phyloP scores from a whole-genome alignment of 768 basidiomycete genomes.

The Peribolospora kevripleyi region DNA sequence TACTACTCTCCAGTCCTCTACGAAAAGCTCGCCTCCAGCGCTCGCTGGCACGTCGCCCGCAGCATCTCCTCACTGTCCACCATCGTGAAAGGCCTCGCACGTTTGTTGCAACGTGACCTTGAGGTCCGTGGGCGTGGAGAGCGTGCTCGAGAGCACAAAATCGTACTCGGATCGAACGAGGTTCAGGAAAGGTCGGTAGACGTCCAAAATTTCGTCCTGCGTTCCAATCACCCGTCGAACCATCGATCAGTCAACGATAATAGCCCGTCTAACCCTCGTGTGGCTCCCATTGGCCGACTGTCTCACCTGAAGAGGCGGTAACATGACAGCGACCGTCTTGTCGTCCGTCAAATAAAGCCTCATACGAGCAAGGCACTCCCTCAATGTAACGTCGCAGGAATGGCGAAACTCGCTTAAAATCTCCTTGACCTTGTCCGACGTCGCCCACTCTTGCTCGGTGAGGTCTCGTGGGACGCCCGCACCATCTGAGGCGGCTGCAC shows the following conservation, averaged over 20 bases:
- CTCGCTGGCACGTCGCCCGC: no score
- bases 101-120: no score
- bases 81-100: no score
- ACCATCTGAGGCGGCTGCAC: constrained; percentile 16
- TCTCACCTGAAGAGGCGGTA: constrained; percentile 36
- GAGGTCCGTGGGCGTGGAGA: background rate
- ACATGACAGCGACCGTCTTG: constrained; percentile 48
- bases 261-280: background rate
- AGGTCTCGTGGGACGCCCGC: constrained; percentile 13
- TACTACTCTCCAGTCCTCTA: no score
- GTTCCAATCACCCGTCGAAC: background rate
- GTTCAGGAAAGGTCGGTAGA: constrained; percentile 49
- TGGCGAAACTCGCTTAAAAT: constrained; percentile 29
- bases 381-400: constrained; percentile 13
- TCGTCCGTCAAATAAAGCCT: constrained; percentile 58
- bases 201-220: constrained; percentile 45
- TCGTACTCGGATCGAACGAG: constrained; percentile 27
- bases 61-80: no score
- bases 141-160: background rate
- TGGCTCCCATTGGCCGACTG: background rate
- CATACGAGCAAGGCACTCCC: constrained; percentile 31
- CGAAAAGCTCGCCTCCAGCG: no score
- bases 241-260: background rate
- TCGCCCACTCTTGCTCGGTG: constrained; percentile 27
- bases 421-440: constrained; percentile 27